Evolutionary conservation across 1,284 basidiomycete species (phyloP).

Genomic region (Leccinum proliferum): DNA sequence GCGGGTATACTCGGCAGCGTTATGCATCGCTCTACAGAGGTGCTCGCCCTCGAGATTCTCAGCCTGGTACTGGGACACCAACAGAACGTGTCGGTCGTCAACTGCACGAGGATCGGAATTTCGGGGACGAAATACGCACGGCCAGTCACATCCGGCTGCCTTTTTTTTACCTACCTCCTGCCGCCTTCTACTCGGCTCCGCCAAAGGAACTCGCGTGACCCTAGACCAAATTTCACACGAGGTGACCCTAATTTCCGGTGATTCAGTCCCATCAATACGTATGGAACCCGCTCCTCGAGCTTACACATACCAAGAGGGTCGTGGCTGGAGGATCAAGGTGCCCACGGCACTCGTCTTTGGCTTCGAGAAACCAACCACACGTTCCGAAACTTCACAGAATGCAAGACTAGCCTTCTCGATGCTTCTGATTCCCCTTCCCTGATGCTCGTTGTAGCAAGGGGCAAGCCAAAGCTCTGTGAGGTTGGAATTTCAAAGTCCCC

Average conservation of each 20-base stretch:
- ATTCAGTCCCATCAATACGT: constrained; percentile 3
- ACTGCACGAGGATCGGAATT: constrained; percentile 1
- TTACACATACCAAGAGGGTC: constrained; percentile 15
- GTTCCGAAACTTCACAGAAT: constrained; percentile 33
- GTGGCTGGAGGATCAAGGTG: constrained; percentile 16
- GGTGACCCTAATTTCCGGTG: constrained; percentile 20
- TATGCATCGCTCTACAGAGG: constrained; percentile 8
- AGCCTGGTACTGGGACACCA: not conserved
- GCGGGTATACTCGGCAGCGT: not conserved
- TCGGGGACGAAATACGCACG: constrained; percentile 8
- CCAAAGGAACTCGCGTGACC: constrained; percentile 15
- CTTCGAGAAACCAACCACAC: constrained; percentile 43
- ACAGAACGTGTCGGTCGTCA: constrained; percentile 1
- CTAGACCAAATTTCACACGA: constrained; percentile 13
- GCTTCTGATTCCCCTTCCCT: constrained; percentile 44
- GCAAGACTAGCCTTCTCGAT: constrained; percentile 23
- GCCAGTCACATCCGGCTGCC: constrained; percentile 1
- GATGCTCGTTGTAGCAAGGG: constrained; percentile 35
- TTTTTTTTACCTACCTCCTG: constrained; percentile 4
- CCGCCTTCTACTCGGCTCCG: constrained; percentile 1
- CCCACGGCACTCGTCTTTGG: constrained; percentile 12
- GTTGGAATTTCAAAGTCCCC: constrained; percentile 40
- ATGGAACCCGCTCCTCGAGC: constrained; percentile 7
- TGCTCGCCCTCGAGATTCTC: constrained; percentile 10
- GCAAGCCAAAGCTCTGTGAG: constrained; percentile 39